Conservation (phyloP, 2,329 filamentous ascomycete genomes). For the Lachnellula subtilissima region DNA sequence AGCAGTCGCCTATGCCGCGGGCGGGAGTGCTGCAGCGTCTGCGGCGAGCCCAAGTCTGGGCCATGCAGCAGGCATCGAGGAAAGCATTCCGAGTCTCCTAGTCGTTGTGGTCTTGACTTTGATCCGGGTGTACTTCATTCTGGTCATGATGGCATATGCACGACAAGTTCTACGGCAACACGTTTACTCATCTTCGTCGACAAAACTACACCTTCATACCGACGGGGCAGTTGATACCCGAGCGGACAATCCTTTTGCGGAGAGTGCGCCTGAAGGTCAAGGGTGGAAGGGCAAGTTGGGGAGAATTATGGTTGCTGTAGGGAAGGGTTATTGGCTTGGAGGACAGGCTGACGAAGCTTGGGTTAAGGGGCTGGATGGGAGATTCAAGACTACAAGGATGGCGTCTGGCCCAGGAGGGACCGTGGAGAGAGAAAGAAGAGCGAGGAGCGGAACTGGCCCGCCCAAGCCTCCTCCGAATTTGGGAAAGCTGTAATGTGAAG, state of each 20-base stretch:
- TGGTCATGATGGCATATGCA: constrained; percentile 80
- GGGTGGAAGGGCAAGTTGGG: constrained; percentile 77
- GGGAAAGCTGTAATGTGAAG: constrained; percentile 15
- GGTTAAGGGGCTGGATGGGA: constrained; percentile 58
- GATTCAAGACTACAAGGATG: constrained; percentile 47
- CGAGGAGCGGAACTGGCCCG: constrained; percentile 37
- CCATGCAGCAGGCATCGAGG: constrained; percentile 60
- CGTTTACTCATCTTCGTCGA: constrained; percentile 44
- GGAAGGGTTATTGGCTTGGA: constrained; percentile 77
- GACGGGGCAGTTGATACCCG: constrained; percentile 39
- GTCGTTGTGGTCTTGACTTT: constrained; percentile 70
- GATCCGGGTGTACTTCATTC: constrained; percentile 74
- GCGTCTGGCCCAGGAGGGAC: constrained; percentile 37
- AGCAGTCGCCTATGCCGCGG: constrained; percentile 42
- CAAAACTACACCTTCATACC: constrained; percentile 30
- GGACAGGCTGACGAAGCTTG: constrained; percentile 60
- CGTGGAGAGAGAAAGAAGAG: constrained; percentile 40
- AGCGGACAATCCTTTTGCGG: constrained; percentile 65
- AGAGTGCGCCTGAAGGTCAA: constrained; percentile 65
- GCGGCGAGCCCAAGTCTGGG: constrained; percentile 47
- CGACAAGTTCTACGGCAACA: constrained; percentile 70
- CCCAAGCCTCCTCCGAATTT: constrained; percentile 24
- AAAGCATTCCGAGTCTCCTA: constrained; percentile 70
- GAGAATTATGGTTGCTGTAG: constrained; percentile 70
- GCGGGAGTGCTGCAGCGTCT: constrained; percentile 33